These are phyloP conservation scores for Jatropha podagrica DNA, from an alignment of 441 rosid genomes.

Conservation along the genomic window DNA sequence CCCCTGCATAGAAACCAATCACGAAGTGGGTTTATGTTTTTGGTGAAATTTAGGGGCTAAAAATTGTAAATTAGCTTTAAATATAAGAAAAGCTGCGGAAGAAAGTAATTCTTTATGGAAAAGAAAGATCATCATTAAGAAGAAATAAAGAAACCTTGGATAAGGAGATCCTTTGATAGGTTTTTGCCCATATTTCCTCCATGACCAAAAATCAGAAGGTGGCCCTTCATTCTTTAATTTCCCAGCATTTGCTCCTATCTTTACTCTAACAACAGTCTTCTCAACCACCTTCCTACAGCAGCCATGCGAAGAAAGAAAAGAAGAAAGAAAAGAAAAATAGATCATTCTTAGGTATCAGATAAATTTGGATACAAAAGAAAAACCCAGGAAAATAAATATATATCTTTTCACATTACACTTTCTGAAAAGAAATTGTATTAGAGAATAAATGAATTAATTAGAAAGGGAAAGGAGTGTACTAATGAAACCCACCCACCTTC, in stretches of 20 bases:
- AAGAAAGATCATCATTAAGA: not conserved
- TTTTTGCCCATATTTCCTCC: conserved; percentile 98
- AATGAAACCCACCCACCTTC: conserved; percentile 33
- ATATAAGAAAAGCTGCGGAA: not conserved
- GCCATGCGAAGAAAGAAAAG: conserved; percentile 1
- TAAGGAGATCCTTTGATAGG: conserved; percentile 94
- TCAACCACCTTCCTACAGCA: conserved; percentile 51
- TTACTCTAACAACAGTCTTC: conserved; percentile 58
- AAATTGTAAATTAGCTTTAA: not conserved
- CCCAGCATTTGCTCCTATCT: conserved; percentile 44
- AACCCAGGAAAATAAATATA: not conserved
- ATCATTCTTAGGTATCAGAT: not conserved
- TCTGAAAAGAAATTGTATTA: not conserved
- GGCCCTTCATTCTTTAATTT: conserved; percentile 60
- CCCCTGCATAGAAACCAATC: conserved; percentile 38
- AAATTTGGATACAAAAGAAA: conserved; percentile 8
- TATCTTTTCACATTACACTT: not conserved
- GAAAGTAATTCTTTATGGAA: too few species aligned
- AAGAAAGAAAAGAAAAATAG: not conserved
- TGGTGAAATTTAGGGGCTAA: not conserved
- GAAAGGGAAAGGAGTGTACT: not conserved
- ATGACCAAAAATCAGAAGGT: conserved; percentile 88
- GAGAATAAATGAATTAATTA: not conserved
- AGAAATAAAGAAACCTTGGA: conserved; percentile 57
- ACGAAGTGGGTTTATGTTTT: not conserved